Conservation (phyloP, 164 flowering plant species). For the Piper betle region DNA sequence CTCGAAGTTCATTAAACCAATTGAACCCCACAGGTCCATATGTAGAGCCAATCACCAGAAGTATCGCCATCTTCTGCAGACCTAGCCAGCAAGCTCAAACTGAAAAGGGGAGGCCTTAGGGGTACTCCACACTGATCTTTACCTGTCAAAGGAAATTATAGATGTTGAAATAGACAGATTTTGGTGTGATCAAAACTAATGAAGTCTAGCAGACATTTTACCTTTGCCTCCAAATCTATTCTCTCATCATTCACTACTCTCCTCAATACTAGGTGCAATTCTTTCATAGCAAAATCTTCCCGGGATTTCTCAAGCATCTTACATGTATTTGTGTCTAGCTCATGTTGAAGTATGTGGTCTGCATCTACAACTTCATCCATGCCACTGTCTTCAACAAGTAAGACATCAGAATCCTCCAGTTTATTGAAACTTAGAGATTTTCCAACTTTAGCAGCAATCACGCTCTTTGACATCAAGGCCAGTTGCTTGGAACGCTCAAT, state of each 20-base stretch:
- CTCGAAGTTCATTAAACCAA: conserved; percentile 72
- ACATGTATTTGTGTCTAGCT: conserved; percentile 7
- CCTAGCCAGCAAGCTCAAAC: conserved; percentile 24
- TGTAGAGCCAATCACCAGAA: not conserved
- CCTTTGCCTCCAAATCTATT: conserved; percentile 68
- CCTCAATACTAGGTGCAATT: conserved; percentile 43
- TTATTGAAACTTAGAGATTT: conserved; percentile 57
- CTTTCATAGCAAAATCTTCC: conserved; percentile 52
- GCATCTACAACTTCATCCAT: conserved; percentile 34
- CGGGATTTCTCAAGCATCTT: conserved; percentile 28
- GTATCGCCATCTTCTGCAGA: conserved; percentile 13
- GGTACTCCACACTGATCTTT: conserved; percentile 82
- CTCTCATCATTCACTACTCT: conserved; percentile 24
- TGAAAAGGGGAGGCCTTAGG: conserved; percentile 72
- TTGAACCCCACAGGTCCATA: conserved; percentile 19
- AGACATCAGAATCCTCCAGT: conserved; percentile 48
- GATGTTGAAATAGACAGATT: not conserved
- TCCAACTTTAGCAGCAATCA: conserved; percentile 21
- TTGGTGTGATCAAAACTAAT: not conserved
- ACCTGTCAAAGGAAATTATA: conserved; percentile 38
- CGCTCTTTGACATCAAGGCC: conserved; percentile 57
- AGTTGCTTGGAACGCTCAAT: conserved; percentile 42
- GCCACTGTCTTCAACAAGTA: conserved; percentile 67
- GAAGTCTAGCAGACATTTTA: conserved; percentile 9
- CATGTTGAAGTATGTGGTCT: conserved; percentile 28